Conservation (phyloP, 108 stramenopile species). For the Phaeodactylum tricornutum region DNA sequence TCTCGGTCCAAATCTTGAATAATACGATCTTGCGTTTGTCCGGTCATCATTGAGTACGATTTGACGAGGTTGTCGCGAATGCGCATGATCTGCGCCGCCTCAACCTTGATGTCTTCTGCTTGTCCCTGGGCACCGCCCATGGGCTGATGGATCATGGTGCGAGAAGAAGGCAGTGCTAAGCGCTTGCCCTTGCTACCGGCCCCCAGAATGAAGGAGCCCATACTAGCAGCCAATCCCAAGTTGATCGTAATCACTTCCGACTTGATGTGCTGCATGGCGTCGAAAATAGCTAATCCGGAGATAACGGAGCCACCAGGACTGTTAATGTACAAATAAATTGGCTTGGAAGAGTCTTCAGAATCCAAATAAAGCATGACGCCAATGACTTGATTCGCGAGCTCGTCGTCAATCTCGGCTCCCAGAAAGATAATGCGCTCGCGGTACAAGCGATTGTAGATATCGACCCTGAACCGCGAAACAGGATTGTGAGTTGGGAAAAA, state of each 20-base stretch:
- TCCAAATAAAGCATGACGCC: slow-evolving; percentile 93
- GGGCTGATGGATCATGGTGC: slow-evolving; percentile 99
- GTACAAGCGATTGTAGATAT: slow-evolving; percentile 98
- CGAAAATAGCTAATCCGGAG: slow-evolving; percentile 94
- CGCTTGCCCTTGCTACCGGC: slow-evolving; percentile 91
- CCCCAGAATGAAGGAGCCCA: slow-evolving; percentile 95
- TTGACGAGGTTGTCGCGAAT: slow-evolving; percentile 96
- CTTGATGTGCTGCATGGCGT: slow-evolving; percentile 97
- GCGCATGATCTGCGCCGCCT: slow-evolving; percentile 96
- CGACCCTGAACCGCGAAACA: slow-evolving; percentile 56
- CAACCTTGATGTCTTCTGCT: slow-evolving; percentile 96
- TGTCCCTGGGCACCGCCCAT: slow-evolving; percentile 99
- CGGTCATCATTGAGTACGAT: slow-evolving; percentile 97
- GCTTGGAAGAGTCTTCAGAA: slow-evolving; percentile 89
- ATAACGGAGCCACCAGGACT: slow-evolving; percentile 96
- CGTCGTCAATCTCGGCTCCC: slow-evolving; percentile 96
- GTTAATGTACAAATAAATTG: slow-evolving; percentile 99
- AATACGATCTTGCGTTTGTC: slow-evolving; percentile 87
- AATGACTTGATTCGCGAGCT: slow-evolving; percentile 97
- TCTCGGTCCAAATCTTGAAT: slow-evolving; percentile 92
- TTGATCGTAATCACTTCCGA: slow-evolving; percentile 95
- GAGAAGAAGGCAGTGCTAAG: slow-evolving; percentile 89
- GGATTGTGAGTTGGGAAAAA: background rate
- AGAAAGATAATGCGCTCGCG: slow-evolving; percentile 98
- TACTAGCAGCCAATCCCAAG: slow-evolving; percentile 93